phyloP scores from a whole-genome alignment of 352 stramenopile genomes.

The Globisporangium heterothallicum region DNA sequence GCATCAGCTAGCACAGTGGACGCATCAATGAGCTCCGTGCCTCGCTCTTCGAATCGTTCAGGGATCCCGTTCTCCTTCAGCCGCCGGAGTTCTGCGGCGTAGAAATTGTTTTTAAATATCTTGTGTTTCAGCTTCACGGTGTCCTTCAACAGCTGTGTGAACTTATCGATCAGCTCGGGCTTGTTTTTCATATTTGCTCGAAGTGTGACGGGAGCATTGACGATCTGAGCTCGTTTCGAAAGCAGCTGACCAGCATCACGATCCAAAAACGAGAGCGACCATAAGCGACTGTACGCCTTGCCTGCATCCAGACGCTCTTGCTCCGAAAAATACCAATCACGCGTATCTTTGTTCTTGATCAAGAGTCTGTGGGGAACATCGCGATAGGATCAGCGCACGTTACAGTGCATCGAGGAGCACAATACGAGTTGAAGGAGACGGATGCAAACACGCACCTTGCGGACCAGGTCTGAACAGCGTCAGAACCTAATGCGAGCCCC shows the following conservation, averaged over 20 bases:
- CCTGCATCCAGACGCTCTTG: slow-evolving; percentile 73
- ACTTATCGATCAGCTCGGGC: slow-evolving; percentile 79
- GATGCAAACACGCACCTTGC: slow-evolving; percentile 27
- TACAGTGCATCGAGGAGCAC: neutral
- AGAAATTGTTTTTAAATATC: slow-evolving; percentile 78
- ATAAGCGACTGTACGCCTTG: slow-evolving; percentile 69
- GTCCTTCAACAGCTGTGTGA: slow-evolving; percentile 82
- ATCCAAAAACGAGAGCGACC: slow-evolving; percentile 77
- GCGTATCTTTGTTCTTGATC: slow-evolving; percentile 87
- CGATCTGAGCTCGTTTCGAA: slow-evolving; percentile 63
- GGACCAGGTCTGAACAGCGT: slow-evolving; percentile 79
- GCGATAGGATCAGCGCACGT: neutral
- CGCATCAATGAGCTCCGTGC: slow-evolving; percentile 57
- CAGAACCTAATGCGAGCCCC: slow-evolving; percentile 57
- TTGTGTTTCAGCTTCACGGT: slow-evolving; percentile 86
- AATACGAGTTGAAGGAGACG: neutral
- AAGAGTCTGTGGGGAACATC: slow-evolving; percentile 31
- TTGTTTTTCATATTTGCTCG: slow-evolving; percentile 67
- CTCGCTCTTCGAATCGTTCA: slow-evolving; percentile 70
- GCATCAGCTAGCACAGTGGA: slow-evolving; percentile 51
- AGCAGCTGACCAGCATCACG: slow-evolving; percentile 70
- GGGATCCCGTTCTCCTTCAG: slow-evolving; percentile 55
- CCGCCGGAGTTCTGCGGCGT: slow-evolving; percentile 42
- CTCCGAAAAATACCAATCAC: slow-evolving; percentile 82
- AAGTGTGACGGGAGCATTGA: slow-evolving; percentile 65